Evolutionary conservation across 768 basidiomycete species (phyloP), one percentile per base, ranked within the genome.

Genomic region (Boletus sp.): DNA sequence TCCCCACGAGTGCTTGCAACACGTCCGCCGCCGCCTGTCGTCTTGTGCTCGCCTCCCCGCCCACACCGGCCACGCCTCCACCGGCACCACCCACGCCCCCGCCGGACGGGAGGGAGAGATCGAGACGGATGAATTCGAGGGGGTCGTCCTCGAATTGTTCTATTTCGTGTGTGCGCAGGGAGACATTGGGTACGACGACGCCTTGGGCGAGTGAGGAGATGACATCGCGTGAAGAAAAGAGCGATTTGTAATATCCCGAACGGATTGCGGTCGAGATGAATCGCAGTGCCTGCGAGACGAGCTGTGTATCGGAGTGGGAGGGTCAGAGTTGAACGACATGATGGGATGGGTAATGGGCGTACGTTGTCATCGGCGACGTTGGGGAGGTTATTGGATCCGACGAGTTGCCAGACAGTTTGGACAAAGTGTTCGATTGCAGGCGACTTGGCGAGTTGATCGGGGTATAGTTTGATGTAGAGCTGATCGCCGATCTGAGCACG

Each of bases 61-160:
- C 59, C 67, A 72, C 32, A 2, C 72, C 74, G 15, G 71, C 73
- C 1, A 55, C 33, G 24, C 55, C 75, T 29, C 83, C 56, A 58
- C 83, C 60, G 66, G 74, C 51, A 7, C 73, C 75, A 41, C 71
- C 73, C 52, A 73, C 50, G 12, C 67, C 67, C 55, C 75, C 55
- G 15, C 68, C 70, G 55, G 89, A 86, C 54, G 78, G 80, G 64
- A 82, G 76, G 15, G 94, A 81, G 29, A 96, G 77, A 65, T 96
- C 94, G 41, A 92, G 80, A 20, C 93, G 87, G 63, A 98, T 91
- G 69, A 89, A 98, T 68, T 98, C 96, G 39, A 96, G 82, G 0
- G 97, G 95, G 62, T 97, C 95, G 59, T 98, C 97, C 73, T 97
- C 94, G 66, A 99, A 98, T 71, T 94, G 87, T 65, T 99, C 97